Base-by-base conservation (phyloP, 129 eudicot species). In the Flaveria bidentis region DNA sequence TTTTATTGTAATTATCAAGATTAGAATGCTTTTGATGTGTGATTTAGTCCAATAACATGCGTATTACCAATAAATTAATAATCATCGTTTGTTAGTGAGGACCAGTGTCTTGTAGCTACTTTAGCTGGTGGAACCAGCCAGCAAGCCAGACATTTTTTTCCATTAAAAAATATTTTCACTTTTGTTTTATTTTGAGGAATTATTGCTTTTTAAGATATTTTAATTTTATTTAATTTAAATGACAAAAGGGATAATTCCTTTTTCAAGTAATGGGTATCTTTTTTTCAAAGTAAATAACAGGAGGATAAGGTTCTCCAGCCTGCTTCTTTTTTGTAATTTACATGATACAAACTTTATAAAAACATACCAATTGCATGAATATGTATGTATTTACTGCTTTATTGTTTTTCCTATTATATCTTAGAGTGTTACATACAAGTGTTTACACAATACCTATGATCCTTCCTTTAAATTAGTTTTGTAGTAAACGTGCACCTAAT, bases 41-140 rank as follows among this genome's bases (percentile, higher is more conserved):
- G 53, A n/a, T 56, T 42, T 22, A 7, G 61, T 42, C 61, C 16
- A 68, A 55, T 53, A 69, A 69, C 76, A 69, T 78, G 76, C 50
- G 57, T n/a, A 26, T 53, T 80, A 64, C 46, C 67, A 64, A 51
- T 53, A 41, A 72, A 73, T 33, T 80, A 65, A 26, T 72, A 28
- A 28, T 52, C 42, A 44, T 64, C 16, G 58, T 55, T 80, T 64
- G 74, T 42, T 49, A 72, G 58, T 7, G 60, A 65, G 69, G 78
- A 53, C 83, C 74, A 80, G 36, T 80, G 67, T 72, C 69, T 53
- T 80, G 69, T 74, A 45, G 71, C 71, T n/a, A 74, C 63, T 78
- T 58, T 69, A 78, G 52, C 25, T 26, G 52, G 71, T 30, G 64
- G 73, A 70, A 41, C 75, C 67, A 41, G 81, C 69, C 67, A 67